Evolutionary conservation across 805 yeast genomes (phyloP), one percentile per base, ranked within the genome.

Genomic region (Metschnikowia lunata): DNA sequence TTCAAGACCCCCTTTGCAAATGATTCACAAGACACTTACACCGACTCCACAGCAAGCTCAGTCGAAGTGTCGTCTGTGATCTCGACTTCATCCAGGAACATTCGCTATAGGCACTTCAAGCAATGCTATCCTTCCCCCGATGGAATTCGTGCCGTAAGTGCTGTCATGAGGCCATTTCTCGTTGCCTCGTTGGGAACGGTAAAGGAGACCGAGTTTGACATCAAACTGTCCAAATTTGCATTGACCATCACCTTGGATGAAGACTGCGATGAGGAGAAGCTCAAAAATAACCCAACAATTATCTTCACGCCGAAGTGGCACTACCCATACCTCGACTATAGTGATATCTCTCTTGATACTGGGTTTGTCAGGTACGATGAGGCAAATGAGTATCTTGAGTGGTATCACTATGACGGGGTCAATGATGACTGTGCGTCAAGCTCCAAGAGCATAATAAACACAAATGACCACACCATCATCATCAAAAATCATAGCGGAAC

Each of bases 101-200:
- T 51, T 27, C 55, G 55, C 18, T 51, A 51, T 40, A 56, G 57
- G 34, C 71, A 66, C 48, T 55, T 51, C 39, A 58, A 57, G 39
- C 63, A 60, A 30, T 69, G 72, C 45, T 68, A 60, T 40, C 71
- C 74, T 1, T 58, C 71, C 5, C 73, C 73, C 1, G 75, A 74
- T 40, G 97, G 97, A 1, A 75, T 84, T 1, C 70, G 97, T 33
- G 95, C 93, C 0, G 72, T 78, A 1, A 78, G 76, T 40, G 88
- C 97, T 0, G 77, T 86, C 1, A 65, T 87, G 26, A 72, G 99
- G 37, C 97, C 98, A 2, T 84, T 74, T 50, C 83, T 89, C 1
- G 60, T 81, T 1, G 76, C 82, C 4, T 72, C 83, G 0, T 72
- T 71, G 30, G 98, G 98, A 2, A 54, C 55, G 1, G 73, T 85